These are phyloP conservation scores for Lachnellula cervina DNA, from an alignment of 2,329 filamentous ascomycete genomes.

Conservation along the genomic window DNA sequence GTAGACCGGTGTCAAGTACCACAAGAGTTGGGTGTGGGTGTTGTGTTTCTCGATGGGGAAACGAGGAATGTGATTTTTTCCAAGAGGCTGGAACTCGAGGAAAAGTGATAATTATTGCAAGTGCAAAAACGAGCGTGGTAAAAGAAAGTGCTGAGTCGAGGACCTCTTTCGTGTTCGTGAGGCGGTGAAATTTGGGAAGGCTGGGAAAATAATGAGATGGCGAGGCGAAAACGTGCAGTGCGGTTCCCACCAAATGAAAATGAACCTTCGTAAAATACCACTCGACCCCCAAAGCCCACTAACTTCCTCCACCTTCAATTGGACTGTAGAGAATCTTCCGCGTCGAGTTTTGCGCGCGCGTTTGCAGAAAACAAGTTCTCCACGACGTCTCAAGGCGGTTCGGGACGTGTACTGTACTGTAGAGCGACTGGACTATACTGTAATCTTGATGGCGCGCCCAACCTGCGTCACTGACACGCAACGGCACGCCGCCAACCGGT, in stretches of 20 bases:
- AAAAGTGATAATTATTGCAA: neutral
- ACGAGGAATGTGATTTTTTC: conserved; percentile 5
- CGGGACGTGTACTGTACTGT: neutral
- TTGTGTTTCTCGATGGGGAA: conserved; percentile 9
- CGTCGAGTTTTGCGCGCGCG: neutral
- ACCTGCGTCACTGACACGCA: neutral
- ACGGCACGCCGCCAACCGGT: neutral
- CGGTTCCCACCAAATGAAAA: neutral
- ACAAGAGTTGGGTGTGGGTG: conserved; percentile 2
- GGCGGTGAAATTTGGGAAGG: conserved; percentile 2
- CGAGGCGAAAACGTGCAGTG: conserved; percentile 1
- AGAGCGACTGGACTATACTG: neutral
- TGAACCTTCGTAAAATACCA: neutral
- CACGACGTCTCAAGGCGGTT: too few species aligned
- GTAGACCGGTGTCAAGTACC: conserved; percentile 7
- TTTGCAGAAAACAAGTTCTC: too few species aligned
- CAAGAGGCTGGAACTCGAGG: conserved; percentile 5
- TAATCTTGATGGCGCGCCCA: neutral
- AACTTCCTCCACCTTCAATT: neutral
- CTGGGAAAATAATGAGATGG: neutral
- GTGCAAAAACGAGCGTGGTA: conserved; percentile 6
- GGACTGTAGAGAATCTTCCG: neutral
- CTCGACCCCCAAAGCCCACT: neutral
- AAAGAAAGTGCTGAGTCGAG: neutral
- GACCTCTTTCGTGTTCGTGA: neutral